Conservation (phyloP, 371 early-diverging fungal genomes). For the Mortierella sp. region DNA sequence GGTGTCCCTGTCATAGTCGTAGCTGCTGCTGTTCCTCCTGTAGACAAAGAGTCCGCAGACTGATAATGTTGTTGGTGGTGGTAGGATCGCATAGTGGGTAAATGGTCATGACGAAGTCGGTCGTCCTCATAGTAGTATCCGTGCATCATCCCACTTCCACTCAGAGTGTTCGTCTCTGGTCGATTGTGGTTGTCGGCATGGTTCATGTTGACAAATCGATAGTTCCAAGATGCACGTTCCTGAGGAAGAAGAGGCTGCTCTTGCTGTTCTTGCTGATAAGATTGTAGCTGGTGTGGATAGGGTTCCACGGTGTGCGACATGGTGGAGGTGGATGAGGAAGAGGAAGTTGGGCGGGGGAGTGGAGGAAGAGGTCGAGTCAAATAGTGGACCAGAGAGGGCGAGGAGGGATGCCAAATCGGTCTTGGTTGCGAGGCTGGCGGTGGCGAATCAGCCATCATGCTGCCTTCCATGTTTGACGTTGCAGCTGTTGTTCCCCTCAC, state of each 20-base stretch:
- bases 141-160: slow-evolving; percentile 4
- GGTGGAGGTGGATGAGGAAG: background rate
- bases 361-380: slow-evolving; percentile 19
- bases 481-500: background rate
- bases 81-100: background rate
- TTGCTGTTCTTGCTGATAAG: slow-evolving; percentile 1
- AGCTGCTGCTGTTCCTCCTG: background rate
- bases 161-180: background rate
- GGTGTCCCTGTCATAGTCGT: background rate
- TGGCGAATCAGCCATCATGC: background rate
- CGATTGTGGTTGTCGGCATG: slow-evolving; percentile 14
- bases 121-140: slow-evolving; percentile 26
- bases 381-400: slow-evolving; percentile 17
- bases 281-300: background rate
- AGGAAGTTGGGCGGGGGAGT: background rate
- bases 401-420: slow-evolving; percentile 15
- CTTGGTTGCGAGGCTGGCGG: background rate
- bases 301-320: background rate
- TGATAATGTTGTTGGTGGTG: background rate
- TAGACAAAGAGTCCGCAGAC: background rate
- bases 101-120: slow-evolving; percentile 7
- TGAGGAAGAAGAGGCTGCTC: background rate
- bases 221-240: slow-evolving; percentile 14
- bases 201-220: slow-evolving; percentile 15
- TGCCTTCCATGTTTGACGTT: background rate